Evolutionary conservation across 1,284 basidiomycete genomes (phyloP).

Genomic region (Heterobasidion parviporum): DNA sequence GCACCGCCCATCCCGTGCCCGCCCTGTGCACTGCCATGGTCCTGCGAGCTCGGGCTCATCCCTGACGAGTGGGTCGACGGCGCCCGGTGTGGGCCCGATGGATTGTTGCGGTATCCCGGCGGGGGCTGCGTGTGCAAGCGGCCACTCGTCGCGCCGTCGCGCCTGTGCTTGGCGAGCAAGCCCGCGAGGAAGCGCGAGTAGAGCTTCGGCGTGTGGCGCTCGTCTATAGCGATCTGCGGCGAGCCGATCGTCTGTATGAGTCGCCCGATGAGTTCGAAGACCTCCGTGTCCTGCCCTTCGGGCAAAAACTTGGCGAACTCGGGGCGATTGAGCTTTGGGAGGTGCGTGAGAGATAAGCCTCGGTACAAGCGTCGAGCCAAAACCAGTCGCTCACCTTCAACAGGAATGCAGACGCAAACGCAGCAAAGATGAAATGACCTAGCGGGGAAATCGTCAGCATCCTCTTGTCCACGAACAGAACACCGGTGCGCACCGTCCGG

Average conservation of each 20-base stretch:
- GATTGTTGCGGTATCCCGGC: conserved; percentile 20
- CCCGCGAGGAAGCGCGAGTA: conserved; percentile 74
- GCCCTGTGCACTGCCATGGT: neutral
- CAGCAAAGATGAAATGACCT: conserved; percentile 78
- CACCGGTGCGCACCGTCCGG: conserved; percentile 55
- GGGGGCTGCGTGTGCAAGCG: conserved; percentile 38
- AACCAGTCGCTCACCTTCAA: conserved; percentile 49
- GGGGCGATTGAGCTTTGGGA: conserved; percentile 58
- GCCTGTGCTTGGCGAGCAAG: conserved; percentile 57
- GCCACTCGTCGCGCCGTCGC: conserved; percentile 45
- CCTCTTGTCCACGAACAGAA: neutral
- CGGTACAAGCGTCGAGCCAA: neutral
- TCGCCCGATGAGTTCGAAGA: conserved; percentile 62
- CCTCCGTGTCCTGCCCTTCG: conserved; percentile 55
- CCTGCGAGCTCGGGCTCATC: neutral
- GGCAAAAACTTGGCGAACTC: conserved; percentile 58
- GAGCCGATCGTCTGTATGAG: conserved; percentile 67
- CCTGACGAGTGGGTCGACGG: neutral
- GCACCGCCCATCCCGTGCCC: neutral
- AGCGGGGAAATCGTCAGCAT: neutral
- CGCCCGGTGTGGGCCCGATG: neutral
- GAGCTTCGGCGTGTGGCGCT: conserved; percentile 71
- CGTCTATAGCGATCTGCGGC: conserved; percentile 73
- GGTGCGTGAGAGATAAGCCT: neutral
- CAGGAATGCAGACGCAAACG: conserved; percentile 80